Evolutionary conservation across 306 rosid genomes (phyloP), one percentile per base, ranked within the genome.

Genomic region (Acacia acuminata): DNA sequence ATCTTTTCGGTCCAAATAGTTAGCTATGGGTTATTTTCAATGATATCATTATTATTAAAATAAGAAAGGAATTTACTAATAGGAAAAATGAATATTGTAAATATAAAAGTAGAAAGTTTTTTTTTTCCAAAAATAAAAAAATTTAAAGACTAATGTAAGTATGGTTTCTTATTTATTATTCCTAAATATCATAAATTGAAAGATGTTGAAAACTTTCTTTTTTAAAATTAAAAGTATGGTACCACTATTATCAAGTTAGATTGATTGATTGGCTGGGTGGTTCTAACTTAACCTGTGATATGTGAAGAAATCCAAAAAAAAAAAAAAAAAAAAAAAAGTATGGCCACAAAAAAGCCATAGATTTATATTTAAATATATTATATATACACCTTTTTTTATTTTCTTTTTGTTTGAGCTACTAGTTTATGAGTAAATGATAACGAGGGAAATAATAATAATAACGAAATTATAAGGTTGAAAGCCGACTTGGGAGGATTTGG

Each of bases 401-500:
- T 27, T 0, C 1, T 27, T 27, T 1, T 27, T 1, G 27, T 27
- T 27, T 27, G 27, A 27, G 27, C 27, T 27, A n/a, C n/a, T n/a
- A 27, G 0, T 27, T 27, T 27, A 27, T 27, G 27, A 27, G 27
- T 27, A 27, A 27, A 27, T 27, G 27, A 27, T 27, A 27, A 27
- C 1, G 27, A 27, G 27, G 27, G 1, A 27, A 27, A 27, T 27
- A 72, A 60, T 70, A 79, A 77, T 53, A 72, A 55, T 77, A 70
- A 74, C 66, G 51, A 77, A 73, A 80, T 85, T 77, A 80, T 83
- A 47, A 68, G 36, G 65, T 73, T 77, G 81, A 85, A 82, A 77
- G 84, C 82, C 73, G 83, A 63, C 80, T 73, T 56, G 43, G n/a
- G 58, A 19, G 44, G 85, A 65, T 69, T 34, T 63, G 64, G 88